These are phyloP conservation scores for Pseudocercospora eumusae DNA, from an alignment of 2,329 filamentous ascomycete genomes.

Conservation along the genomic window DNA sequence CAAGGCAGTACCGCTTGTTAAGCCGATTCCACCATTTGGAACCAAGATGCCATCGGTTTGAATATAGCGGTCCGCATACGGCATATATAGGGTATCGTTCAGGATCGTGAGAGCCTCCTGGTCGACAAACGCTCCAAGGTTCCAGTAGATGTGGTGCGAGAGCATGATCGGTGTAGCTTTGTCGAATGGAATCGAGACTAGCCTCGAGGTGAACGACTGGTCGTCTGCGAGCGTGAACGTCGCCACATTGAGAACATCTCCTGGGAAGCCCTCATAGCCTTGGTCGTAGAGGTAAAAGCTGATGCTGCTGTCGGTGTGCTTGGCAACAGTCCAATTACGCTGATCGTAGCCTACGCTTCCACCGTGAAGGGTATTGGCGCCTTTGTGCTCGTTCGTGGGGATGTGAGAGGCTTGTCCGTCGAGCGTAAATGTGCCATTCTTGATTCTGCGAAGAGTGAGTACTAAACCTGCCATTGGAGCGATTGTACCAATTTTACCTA, in stretches of 20 bases:
- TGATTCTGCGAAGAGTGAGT: constrained; percentile 46
- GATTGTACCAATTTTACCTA: constrained; percentile 23
- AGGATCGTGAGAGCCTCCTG: constrained; percentile 64
- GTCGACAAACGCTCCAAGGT: constrained; percentile 77
- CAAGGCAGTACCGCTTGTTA: constrained; percentile 41
- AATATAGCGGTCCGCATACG: constrained; percentile 55
- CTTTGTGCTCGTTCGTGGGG: constrained; percentile 54
- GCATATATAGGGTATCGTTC: constrained; percentile 72
- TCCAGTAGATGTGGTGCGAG: constrained; percentile 76
- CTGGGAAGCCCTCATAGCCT: constrained; percentile 75
- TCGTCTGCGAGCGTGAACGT: constrained; percentile 69
- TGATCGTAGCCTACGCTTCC: constrained; percentile 61
- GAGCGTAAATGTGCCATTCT: constrained; percentile 58
- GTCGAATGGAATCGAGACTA: constrained; percentile 69
- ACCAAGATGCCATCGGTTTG: constrained; percentile 36
- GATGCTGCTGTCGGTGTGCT: constrained; percentile 66
- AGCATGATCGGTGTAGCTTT: constrained; percentile 83
- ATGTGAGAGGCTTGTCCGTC: constrained; percentile 52
- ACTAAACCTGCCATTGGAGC: neutral
- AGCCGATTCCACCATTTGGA: constrained; percentile 45
- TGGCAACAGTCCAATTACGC: constrained; percentile 71
- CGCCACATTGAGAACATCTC: constrained; percentile 71
- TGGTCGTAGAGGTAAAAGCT: constrained; percentile 74
- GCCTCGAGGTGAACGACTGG: constrained; percentile 69
- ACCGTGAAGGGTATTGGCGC: constrained; percentile 56